Percentiles rank a stretch among this genome's conserved stretches.
Evolutionary conservation across 306 rosid genomes (phyloP).

Genomic region (Potentilla sterilis): DNA sequence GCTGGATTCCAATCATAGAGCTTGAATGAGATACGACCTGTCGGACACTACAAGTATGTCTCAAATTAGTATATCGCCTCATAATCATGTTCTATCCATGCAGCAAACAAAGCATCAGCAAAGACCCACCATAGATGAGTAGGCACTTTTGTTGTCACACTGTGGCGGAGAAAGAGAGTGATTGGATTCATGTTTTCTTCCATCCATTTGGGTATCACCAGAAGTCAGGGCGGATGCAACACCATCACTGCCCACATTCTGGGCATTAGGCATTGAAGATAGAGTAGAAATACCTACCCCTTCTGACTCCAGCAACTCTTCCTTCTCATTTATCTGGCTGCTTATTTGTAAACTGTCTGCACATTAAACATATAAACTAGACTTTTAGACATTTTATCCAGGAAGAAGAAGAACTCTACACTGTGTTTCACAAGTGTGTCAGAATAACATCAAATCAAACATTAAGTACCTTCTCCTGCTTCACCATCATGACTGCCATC

Average conservation of each 20-base stretch:
- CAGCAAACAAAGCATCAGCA: constrained; percentile 10
- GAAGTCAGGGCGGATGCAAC: constrained; percentile 44
- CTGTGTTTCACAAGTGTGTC: background rate
- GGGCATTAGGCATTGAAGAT: constrained; percentile 45
- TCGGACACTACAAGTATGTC: constrained; percentile 76
- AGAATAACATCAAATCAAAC: background rate
- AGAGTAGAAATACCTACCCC: constrained; percentile 43
- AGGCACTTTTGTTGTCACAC: constrained; percentile 64
- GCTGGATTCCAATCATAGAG: constrained; percentile 99
- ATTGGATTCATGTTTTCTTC: constrained; percentile 55
- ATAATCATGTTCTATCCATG: background rate
- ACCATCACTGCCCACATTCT: constrained; percentile 42
- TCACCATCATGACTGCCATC: constrained; percentile 47
- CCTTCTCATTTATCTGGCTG: constrained; percentile 46
- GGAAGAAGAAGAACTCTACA: constrained; percentile 11
- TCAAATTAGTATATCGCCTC: constrained; percentile 37
- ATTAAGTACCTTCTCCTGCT: constrained; percentile 54
- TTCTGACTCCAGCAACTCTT: constrained; percentile 49
- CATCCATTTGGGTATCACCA: constrained; percentile 55
- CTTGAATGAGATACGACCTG: constrained; percentile 97
- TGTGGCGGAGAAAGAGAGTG: constrained; percentile 53
- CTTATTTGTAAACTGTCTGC: constrained; percentile 56
- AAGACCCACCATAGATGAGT: constrained; percentile 75
- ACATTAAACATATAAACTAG: constrained; percentile 14
- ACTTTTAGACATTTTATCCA: constrained; percentile 21